phyloP scores from a whole-genome alignment of 2,329 filamentous ascomycete species.

The Diaporthe citriasiana region DNA sequence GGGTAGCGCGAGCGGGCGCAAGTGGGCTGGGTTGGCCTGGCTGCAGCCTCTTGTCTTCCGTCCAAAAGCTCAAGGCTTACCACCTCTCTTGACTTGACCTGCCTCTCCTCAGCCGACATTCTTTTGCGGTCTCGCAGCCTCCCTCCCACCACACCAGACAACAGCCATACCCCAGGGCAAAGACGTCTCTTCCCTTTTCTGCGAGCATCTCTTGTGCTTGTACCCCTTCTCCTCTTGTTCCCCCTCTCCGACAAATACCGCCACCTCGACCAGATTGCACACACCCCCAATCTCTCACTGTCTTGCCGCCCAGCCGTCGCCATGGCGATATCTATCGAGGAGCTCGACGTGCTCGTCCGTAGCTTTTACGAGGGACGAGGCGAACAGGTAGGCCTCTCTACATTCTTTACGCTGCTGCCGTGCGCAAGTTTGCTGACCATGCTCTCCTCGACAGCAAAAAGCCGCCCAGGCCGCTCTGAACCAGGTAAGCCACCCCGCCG shows the following conservation, averaged over 20 bases:
- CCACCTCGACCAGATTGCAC: slow-evolving; percentile 35
- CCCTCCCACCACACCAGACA: slow-evolving; percentile 19
- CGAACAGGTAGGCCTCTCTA: slow-evolving; percentile 77
- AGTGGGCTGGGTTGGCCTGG: slow-evolving; percentile 29
- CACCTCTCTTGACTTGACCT: slow-evolving; percentile 32
- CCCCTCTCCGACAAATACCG: slow-evolving; percentile 28
- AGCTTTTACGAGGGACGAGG: slow-evolving; percentile 98
- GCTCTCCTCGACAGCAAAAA: slow-evolving; percentile 81
- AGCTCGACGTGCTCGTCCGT: slow-evolving; percentile 96
- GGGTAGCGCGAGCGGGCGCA: slow-evolving; percentile 31
- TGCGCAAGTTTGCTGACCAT: slow-evolving; percentile 53
- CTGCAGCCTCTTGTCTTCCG: slow-evolving; percentile 23
- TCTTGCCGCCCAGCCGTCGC: slow-evolving; percentile 44
- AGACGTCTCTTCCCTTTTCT: slow-evolving; percentile 12
- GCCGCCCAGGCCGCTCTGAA: slow-evolving; percentile 93
- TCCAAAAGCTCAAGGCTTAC: slow-evolving; percentile 34
- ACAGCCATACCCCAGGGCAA: slow-evolving; percentile 29
- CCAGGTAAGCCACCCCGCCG: slow-evolving; percentile 73
- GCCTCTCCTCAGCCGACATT: slow-evolving; percentile 38
- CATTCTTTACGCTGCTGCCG: slow-evolving; percentile 30
- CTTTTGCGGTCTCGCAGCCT: slow-evolving; percentile 37
- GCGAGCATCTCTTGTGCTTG: slow-evolving; percentile 31
- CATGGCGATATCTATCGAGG: slow-evolving; percentile 84
- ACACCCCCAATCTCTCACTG: slow-evolving; percentile 43
- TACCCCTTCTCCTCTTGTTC: slow-evolving; percentile 15